phyloP scores from a whole-genome alignment of 1,284 basidiomycete genomes.

The Erythrobasidium hasegawianum region DNA sequence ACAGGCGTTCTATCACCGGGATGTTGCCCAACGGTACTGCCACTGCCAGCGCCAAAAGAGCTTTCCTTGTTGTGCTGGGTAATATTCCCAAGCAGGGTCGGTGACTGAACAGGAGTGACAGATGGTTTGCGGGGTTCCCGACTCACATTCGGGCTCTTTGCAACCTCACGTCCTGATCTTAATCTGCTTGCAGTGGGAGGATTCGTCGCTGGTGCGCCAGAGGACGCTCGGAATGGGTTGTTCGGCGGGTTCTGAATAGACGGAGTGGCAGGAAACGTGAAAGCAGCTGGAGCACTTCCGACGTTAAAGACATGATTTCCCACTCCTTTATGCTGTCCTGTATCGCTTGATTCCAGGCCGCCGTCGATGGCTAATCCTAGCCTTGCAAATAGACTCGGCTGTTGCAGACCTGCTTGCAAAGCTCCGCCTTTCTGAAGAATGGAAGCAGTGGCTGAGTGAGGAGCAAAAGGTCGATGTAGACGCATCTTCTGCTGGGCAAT shows the following conservation, averaged over 20 bases:
- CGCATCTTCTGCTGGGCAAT: slow-evolving; percentile 6
- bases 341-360: background rate
- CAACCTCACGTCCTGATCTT: too few species aligned
- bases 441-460: background rate
- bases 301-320: background rate
- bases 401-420: background rate
- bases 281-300: background rate
- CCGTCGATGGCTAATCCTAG: background rate
- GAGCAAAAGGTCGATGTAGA: background rate
- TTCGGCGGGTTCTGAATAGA: background rate
- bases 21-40: background rate
- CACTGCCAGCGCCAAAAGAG: background rate
- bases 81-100: too few species aligned
- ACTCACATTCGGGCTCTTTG: too few species aligned
- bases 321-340: background rate
- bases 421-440: background rate
- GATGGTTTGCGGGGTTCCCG: too few species aligned
- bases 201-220: background rate
- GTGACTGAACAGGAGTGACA: too few species aligned
- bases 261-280: background rate
- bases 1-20: background rate
- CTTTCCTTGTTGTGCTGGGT: too few species aligned
- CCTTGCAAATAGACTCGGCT: background rate
- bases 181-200: too few species aligned
- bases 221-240: background rate